Conservation (phyloP, 306 rosid species). For the Echinosophora koreensis region DNA sequence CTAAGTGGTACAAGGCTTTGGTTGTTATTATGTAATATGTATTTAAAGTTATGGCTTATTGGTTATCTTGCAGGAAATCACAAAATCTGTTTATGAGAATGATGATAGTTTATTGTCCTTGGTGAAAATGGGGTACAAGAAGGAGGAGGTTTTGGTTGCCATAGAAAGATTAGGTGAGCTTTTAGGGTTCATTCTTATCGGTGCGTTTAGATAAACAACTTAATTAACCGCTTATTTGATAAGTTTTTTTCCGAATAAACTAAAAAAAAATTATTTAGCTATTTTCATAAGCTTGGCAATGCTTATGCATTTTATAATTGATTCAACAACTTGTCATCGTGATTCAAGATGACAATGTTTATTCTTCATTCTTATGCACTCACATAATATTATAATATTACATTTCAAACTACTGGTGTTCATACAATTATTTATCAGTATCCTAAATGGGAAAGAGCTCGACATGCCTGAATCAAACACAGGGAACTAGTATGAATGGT, state of each 20-base stretch:
- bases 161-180: conserved; percentile 85
- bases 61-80: conserved; percentile 61
- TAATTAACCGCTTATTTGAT: too few relatives aligned
- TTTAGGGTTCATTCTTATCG: too few relatives aligned
- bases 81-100: conserved; percentile 51
- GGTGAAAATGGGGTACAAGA: conserved; percentile 77
- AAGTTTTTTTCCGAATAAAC: too few relatives aligned
- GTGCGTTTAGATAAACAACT: neutral
- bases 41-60: conserved; percentile 33
- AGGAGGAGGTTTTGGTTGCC: conserved; percentile 73
- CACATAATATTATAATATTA: neutral
- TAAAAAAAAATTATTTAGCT: too few relatives aligned
- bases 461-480: neutral
- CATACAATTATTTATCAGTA: neutral
- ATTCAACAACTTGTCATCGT: too few relatives aligned
- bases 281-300: too few relatives aligned
- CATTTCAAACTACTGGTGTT: neutral
- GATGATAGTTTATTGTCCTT: conserved; percentile 53
- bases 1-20: neutral
- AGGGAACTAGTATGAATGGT: neutral
- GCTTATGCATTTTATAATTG: too few relatives aligned
- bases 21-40: conserved; percentile 1
- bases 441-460: neutral
- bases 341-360: neutral
- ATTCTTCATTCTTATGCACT: conserved; percentile 22